phyloP scores from a whole-genome alignment of 2,329 filamentous ascomycete species.

The Zopfia rhizophila region DNA sequence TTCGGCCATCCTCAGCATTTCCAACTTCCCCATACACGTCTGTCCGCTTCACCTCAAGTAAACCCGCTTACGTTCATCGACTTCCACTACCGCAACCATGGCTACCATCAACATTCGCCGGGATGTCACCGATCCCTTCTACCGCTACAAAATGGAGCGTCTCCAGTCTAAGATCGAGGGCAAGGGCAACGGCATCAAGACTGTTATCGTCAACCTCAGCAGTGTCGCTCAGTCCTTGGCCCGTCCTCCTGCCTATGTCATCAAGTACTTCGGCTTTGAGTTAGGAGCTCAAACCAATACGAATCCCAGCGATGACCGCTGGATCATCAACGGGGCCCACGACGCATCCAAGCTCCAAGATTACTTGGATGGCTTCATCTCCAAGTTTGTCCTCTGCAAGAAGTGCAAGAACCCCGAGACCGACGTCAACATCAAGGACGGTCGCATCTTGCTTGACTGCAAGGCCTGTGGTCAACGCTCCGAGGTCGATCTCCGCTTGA shows the following conservation, averaged over 20 bases:
- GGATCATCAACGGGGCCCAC: constrained; percentile 99
- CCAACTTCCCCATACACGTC: constrained; percentile 42
- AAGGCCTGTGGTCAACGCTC: constrained; percentile 97
- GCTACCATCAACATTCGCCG: constrained; percentile 96
- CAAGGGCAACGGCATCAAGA: constrained; percentile 99
- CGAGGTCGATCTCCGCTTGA: constrained; percentile 90
- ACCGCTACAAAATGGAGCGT: constrained; percentile 99
- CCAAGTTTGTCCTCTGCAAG: constrained; percentile 98
- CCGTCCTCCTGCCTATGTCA: constrained; percentile 92
- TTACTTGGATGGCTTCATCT: constrained; percentile 97
- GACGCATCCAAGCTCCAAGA: constrained; percentile 96
- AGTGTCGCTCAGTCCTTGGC: constrained; percentile 92
- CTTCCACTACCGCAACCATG: constrained; percentile 74
- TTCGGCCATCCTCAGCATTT: constrained; percentile 64
- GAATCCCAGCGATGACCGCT: constrained; percentile 95
- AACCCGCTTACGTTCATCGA: constrained; percentile 38
- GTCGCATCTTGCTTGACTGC: constrained; percentile 92
- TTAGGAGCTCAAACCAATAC: constrained; percentile 98
- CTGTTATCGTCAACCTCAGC: constrained; percentile 93
- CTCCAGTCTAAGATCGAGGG: constrained; percentile 99
- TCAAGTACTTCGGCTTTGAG: constrained; percentile 99
- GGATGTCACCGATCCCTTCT: constrained; percentile 98
- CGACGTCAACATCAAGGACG: constrained; percentile 93
- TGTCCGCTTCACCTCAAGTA: constrained; percentile 44
- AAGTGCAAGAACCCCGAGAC: constrained; percentile 99